Base-by-base conservation (phyloP, 2,329 filamentous ascomycete genomes). In the Aurifilum marmelostoma region DNA sequence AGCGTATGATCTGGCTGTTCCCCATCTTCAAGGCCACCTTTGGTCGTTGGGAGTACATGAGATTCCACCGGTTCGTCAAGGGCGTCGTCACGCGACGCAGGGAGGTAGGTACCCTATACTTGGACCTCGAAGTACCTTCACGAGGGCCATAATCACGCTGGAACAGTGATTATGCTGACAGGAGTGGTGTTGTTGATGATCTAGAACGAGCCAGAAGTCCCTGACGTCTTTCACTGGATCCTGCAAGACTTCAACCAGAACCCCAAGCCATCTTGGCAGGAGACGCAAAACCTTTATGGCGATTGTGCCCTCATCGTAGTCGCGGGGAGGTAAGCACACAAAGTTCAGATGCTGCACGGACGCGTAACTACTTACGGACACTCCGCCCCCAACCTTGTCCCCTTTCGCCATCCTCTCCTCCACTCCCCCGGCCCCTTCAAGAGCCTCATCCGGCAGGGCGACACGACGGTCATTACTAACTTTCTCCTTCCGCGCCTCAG, bases 151-250 rank as follows among this genome's bases (percentile, higher is more conserved):
- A 34, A 34, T 34, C 4, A 34, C 8, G 34, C 34, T 34, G 4
- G 34, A 7, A 62, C 59, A 11, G 56, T 37, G 3, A 47, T n/a
- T n/a, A n/a, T 18, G 56, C 39, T 60, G 50, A 67, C 24, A 47
- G 18, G 43, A 9, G 43, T 34, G 21, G 7, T 37, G 12, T 29
- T 12, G 5, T 14, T 47, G 7, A 9, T 29, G 11, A 21, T 62
- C 14, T 8, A 69, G 65, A 67, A 69, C 11, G 65, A 69, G 32
- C 67, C 67, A 39, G 64, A 54, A 32, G 67, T 72, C 3, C 73
- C 76, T 0, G 77, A 79, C 24, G 72, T 79, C 3, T 79, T 79
- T 50, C 75, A 76, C 6, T 76, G 75, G 74, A 75, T 79, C 7
- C 52, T 79, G 37, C 67, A 74, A 1, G 75, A 78, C 7, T 75